Percentiles rank a stretch among this genome's conserved stretches.
phyloP scores from a whole-genome alignment of 2,329 filamentous ascomycete genomes.

The Byssoonygena ceratinophila region DNA sequence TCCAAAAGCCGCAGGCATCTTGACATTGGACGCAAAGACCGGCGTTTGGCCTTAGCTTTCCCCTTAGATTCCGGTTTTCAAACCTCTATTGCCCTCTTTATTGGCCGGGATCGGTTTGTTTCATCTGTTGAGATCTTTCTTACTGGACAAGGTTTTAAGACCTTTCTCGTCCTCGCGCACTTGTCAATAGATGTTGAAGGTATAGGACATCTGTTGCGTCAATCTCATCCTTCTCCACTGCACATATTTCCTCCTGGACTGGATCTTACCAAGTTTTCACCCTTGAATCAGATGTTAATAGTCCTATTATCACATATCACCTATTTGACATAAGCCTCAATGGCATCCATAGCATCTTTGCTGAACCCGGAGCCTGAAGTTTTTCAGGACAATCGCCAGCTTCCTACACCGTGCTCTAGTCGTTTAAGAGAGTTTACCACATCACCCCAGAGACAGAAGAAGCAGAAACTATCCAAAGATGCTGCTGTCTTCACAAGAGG shows the following conservation, averaged over 20 bases:
- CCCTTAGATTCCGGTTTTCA: constrained; percentile 11
- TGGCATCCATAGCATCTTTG: constrained; percentile 56
- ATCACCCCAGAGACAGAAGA: constrained; percentile 24
- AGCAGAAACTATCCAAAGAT: constrained; percentile 55
- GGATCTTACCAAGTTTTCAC: constrained; percentile 1
- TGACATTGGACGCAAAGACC: constrained; percentile 14
- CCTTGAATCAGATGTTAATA: not conserved
- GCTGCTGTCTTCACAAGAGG: constrained; percentile 52
- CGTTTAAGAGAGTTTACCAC: constrained; percentile 29
- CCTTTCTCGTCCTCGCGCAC: constrained; percentile 13
- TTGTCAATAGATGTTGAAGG: not conserved
- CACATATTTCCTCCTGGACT: constrained; percentile 1
- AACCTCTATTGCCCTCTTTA: constrained; percentile 12
- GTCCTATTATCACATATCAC: not conserved
- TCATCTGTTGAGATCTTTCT: constrained; percentile 4
- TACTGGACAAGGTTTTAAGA: constrained; percentile 10
- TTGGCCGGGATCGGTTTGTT: constrained; percentile 16
- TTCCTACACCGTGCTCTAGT: constrained; percentile 32
- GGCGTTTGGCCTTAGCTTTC: constrained; percentile 15
- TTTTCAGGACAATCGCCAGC: constrained; percentile 26
- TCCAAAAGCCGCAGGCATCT: constrained; percentile 15
- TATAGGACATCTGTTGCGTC: not conserved
- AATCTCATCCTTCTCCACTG: not conserved
- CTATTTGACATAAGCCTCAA: constrained; percentile 25
- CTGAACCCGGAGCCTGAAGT: constrained; percentile 50